These are phyloP conservation scores for Ogataea henricii DNA, from an alignment of 805 yeast species.

Conservation along the genomic window DNA sequence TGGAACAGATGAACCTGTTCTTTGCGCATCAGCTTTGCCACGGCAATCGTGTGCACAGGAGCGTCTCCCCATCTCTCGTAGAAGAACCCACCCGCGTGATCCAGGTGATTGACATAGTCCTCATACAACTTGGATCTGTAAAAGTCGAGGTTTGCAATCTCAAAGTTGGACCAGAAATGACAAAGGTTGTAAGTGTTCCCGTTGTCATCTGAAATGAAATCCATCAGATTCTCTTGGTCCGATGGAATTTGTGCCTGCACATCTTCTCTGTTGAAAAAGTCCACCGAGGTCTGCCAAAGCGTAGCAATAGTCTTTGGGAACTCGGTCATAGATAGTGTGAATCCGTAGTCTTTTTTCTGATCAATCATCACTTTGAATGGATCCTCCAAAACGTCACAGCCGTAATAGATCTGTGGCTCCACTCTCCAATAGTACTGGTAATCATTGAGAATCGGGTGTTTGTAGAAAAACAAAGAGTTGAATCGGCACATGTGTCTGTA, in stretches of 20 bases:
- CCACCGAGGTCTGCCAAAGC: slow-evolving; percentile 50
- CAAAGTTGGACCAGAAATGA: slow-evolving; percentile 84
- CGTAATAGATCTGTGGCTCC: slow-evolving; percentile 54
- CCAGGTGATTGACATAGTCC: slow-evolving; percentile 62
- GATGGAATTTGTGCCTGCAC: slow-evolving; percentile 21
- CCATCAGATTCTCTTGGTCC: slow-evolving; percentile 44
- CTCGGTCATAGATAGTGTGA: slow-evolving; percentile 63
- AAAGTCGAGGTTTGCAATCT: slow-evolving; percentile 68
- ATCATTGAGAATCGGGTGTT: slow-evolving; percentile 51
- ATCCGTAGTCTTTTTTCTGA: slow-evolving; percentile 50
- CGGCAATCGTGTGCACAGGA: slow-evolving; percentile 51
- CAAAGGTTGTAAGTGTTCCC: slow-evolving; percentile 70
- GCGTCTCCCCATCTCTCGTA: slow-evolving; percentile 93
- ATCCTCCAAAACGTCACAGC: slow-evolving; percentile 56
- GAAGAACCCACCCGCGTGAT: slow-evolving; percentile 73
- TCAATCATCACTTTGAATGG: slow-evolving; percentile 57
- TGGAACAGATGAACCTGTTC: slow-evolving; percentile 73
- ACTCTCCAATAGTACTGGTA: slow-evolving; percentile 66
- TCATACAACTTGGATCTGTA: slow-evolving; percentile 60
- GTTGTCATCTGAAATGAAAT: slow-evolving; percentile 63
- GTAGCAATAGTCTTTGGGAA: slow-evolving; percentile 55
- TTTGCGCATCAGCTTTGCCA: slow-evolving; percentile 49
- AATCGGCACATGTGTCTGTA: slow-evolving; percentile 73
- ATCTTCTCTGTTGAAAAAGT: slow-evolving; percentile 39
- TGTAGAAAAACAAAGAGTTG: slow-evolving; percentile 54